Evolutionary conservation across 352 stramenopile species (phyloP).

Genomic region (Phytopythium delawarense): DNA sequence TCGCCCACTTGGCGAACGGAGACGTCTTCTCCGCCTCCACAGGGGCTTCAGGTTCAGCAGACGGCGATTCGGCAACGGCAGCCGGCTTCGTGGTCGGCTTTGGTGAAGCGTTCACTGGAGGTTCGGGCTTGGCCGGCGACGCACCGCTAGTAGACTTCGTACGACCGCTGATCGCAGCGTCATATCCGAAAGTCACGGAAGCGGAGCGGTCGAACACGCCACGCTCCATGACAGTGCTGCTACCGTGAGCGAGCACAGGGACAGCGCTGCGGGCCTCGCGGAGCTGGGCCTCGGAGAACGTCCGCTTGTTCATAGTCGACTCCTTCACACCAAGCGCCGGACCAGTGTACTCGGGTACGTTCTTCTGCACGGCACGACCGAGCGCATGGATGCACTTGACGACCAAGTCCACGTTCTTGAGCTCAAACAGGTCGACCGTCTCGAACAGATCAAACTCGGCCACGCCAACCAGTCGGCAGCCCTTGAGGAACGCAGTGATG

Average conservation of each 20-base stretch:
- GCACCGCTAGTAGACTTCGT: conserved; percentile 11
- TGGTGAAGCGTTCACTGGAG: conserved; percentile 5
- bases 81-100: conserved; percentile 10
- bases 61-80: not conserved
- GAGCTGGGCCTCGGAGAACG: conserved; percentile 63
- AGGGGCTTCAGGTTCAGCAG: not conserved
- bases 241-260: conserved; percentile 50
- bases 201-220: conserved; percentile 57
- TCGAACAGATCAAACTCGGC: conserved; percentile 89
- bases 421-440: conserved; percentile 87
- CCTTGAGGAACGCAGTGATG: conserved; percentile 76
- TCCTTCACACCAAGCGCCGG: conserved; percentile 74
- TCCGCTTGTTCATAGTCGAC: conserved; percentile 56
- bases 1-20: conserved; percentile 21
- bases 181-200: conserved; percentile 63
- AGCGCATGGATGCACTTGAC: conserved; percentile 84
- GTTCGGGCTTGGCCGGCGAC: conserved; percentile 11
- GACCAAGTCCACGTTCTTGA: conserved; percentile 84
- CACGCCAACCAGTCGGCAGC: conserved; percentile 78
- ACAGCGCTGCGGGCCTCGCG: conserved; percentile 53
- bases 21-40: conserved; percentile 10
- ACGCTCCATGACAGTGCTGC: conserved; percentile 61
- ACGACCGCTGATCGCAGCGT: conserved; percentile 37
- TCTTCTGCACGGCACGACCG: conserved; percentile 71
- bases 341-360: conserved; percentile 60